Conservation (phyloP, 495 filamentous ascomycete genomes). For the Cercophora newfieldiana region DNA sequence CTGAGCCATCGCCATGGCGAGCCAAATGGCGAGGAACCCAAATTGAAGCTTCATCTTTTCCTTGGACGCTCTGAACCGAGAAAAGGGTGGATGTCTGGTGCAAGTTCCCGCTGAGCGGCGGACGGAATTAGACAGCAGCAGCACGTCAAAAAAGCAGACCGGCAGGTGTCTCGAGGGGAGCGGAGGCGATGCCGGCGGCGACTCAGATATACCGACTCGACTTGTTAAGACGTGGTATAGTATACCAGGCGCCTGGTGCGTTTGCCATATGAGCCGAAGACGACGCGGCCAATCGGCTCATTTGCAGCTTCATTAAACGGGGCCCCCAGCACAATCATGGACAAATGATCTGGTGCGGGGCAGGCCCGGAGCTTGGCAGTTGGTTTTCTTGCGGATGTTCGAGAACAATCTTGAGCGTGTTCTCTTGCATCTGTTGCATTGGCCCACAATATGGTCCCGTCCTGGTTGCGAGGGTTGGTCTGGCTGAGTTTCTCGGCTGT, state of each 20-base stretch:
- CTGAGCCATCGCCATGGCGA: conserved; percentile 31
- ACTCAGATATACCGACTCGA: conserved; percentile 28
- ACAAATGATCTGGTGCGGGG: background rate
- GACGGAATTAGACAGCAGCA: background rate
- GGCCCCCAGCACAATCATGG: background rate
- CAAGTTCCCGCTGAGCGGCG: background rate
- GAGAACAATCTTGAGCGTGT: background rate
- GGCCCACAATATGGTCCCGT: background rate
- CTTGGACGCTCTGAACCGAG: background rate
- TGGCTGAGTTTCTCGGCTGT: background rate
- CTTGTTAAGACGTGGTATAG: conserved; percentile 5
- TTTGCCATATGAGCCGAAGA: conserved; percentile 19
- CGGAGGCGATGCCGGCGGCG: conserved; percentile 3
- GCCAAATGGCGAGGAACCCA: conserved; percentile 27
- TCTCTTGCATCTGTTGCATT: conserved; percentile 3
- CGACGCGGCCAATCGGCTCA: conserved; percentile 8
- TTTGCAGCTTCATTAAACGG: conserved; percentile 14
- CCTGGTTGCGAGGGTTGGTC: background rate
- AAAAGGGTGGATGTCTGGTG: background rate
- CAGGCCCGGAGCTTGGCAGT: background rate
- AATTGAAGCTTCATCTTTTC: conserved; percentile 34
- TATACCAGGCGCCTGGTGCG: conserved; percentile 16
- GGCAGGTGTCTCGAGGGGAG: background rate
- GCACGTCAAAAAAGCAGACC: background rate
- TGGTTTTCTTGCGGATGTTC: background rate